phyloP scores from a whole-genome alignment of 495 filamentous ascomycete species.

The Penicillium herquei region DNA sequence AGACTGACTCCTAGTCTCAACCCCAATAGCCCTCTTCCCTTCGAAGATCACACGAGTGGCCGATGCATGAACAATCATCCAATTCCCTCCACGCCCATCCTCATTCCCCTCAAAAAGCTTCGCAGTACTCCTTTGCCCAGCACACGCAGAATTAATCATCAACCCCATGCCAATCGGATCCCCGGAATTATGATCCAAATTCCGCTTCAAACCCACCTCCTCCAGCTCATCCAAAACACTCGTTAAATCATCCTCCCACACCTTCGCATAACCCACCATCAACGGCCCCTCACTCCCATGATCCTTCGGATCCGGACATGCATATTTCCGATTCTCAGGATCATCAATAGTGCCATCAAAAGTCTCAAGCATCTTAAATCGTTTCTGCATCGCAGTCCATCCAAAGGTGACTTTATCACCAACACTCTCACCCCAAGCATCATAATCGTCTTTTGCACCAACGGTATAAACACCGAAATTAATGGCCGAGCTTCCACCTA shows the following conservation, averaged over 20 bases:
- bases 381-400: conserved; percentile 48
- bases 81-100: conserved; percentile 14
- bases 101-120: conserved; percentile 33
- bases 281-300: conserved; percentile 53
- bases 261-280: conserved; percentile 42
- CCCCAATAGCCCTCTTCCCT: conserved; percentile 50
- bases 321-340: conserved; percentile 37
- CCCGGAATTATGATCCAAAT: conserved; percentile 59
- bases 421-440: conserved; percentile 48
- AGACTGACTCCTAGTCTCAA: conserved; percentile 28
- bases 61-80: conserved; percentile 30
- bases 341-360: conserved; percentile 44
- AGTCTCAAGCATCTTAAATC: conserved; percentile 52
- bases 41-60: conserved; percentile 45
- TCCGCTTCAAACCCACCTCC: conserved; percentile 45
- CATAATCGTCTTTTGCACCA: conserved; percentile 60
- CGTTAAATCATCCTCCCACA: conserved; percentile 50
- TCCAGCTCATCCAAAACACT: conserved; percentile 44
- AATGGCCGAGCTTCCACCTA: conserved; percentile 61
- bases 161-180: conserved; percentile 58
- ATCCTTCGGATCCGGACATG: conserved; percentile 23
- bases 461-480: conserved; percentile 62
- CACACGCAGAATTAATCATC: conserved; percentile 43
- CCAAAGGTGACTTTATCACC: conserved; percentile 41
- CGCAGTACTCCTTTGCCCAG: conserved; percentile 52